These are phyloP conservation scores for Diaporthe ilicicola DNA, from an alignment of 2,329 filamentous ascomycete genomes.

Conservation along the genomic window DNA sequence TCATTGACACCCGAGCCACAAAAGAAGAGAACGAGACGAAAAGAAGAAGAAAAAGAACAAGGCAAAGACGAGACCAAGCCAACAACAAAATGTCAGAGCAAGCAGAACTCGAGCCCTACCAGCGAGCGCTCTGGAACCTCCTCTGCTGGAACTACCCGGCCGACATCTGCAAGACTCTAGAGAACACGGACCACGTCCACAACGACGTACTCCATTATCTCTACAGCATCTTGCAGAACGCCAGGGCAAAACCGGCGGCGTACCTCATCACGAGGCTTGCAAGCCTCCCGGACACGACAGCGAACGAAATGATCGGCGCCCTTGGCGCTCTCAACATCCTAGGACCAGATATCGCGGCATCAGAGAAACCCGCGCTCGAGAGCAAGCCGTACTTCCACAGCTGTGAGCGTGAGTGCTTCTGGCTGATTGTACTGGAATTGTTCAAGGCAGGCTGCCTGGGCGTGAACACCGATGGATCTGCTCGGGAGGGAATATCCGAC, in stretches of 20 bases:
- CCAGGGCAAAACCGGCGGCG: background rate
- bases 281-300: constrained; percentile 7
- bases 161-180: constrained; percentile 23
- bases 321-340: constrained; percentile 11
- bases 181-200: background rate
- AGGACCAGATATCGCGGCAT: background rate
- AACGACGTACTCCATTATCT: constrained; percentile 24
- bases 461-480: constrained; percentile 2
- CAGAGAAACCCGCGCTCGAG: background rate
- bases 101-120: background rate
- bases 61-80: background rate
- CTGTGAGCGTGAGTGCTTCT: constrained; percentile 19
- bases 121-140: constrained; percentile 25
- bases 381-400: constrained; percentile 22
- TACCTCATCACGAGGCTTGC: constrained; percentile 18
- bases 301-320: constrained; percentile 11
- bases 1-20: background rate
- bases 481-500: constrained; percentile 3
- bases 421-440: constrained; percentile 16
- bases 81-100: background rate
- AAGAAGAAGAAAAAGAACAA: background rate
- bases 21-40: background rate
- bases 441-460: constrained; percentile 23
- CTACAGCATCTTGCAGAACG: constrained; percentile 18
- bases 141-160: constrained; percentile 26